phyloP scores from a whole-genome alignment of 441 rosid genomes.

The Rhodomyrtus psidioides region DNA sequence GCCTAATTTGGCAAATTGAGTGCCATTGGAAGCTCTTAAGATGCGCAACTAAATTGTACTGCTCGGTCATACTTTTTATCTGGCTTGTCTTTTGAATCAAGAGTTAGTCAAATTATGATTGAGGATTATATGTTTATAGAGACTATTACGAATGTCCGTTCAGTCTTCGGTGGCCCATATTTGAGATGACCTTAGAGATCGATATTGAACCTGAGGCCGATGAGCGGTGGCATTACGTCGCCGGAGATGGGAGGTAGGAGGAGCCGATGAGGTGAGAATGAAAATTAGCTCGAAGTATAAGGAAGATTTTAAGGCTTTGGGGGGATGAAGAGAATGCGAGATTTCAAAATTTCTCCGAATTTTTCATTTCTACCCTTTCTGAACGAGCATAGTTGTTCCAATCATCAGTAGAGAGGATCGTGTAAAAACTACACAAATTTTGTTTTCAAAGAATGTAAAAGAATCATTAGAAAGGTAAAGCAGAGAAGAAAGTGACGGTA shows the following conservation, averaged over 20 bases:
- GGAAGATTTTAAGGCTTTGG: background rate
- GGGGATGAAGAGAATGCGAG: background rate
- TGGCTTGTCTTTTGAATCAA: too few relatives aligned
- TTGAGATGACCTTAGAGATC: too few relatives aligned
- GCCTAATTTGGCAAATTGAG: too few relatives aligned
- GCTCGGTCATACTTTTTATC: too few relatives aligned
- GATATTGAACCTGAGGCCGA: too few relatives aligned
- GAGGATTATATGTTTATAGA: background rate
- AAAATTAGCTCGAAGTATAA: background rate
- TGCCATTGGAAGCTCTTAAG: too few relatives aligned
- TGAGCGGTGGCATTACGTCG: accelerated
- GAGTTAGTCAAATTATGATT: too few relatives aligned
- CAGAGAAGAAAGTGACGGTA: background rate
- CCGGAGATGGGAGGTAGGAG: background rate
- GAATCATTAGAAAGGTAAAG: background rate
- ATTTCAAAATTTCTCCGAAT: background rate
- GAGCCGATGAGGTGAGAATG: background rate
- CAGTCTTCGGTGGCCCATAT: background rate
- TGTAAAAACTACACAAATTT: background rate
- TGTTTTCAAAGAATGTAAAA: background rate
- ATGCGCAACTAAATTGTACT: too few relatives aligned
- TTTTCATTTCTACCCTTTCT: background rate
- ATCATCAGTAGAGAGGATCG: background rate
- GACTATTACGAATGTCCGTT: background rate
- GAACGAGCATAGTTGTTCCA: background rate